A percentile compares a stretch with the other conserved stretches of the same genome.
Evolutionary conservation across 768 basidiomycete species (phyloP).

Genomic region (Phylloporus sp.): DNA sequence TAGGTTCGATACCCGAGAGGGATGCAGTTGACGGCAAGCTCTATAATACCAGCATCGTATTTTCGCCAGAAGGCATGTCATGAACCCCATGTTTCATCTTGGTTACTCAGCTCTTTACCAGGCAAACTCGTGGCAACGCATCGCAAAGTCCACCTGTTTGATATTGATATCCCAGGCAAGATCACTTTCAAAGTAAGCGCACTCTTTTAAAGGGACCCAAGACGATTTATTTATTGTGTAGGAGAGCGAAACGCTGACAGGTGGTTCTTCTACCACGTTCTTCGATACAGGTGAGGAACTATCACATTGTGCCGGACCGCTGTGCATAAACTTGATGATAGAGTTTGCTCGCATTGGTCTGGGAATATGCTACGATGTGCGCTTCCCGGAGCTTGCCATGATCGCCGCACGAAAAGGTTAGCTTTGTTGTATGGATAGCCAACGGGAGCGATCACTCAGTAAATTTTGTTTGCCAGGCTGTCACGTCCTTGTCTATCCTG

Average conservation of each 20-base stretch:
- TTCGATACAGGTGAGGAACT: slow-evolving; percentile 76
- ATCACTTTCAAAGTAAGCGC: slow-evolving; percentile 78
- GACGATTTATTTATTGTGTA: slow-evolving; percentile 29
- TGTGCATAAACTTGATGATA: slow-evolving; percentile 27
- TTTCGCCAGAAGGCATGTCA: slow-evolving; percentile 66
- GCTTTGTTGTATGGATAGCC: slow-evolving; percentile 5
- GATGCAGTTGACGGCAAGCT: slow-evolving; percentile 59
- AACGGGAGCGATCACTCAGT: neutral
- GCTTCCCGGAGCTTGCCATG: slow-evolving; percentile 93
- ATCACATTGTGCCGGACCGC: neutral
- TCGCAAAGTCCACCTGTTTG: slow-evolving; percentile 95
- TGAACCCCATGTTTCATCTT: neutral
- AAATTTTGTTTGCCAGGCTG: slow-evolving; percentile 57
- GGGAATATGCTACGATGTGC: slow-evolving; percentile 94
- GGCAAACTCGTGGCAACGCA: slow-evolving; percentile 85
- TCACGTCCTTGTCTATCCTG: slow-evolving; percentile 86
- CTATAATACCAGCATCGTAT: slow-evolving; percentile 93
- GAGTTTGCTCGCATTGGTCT: slow-evolving; percentile 97
- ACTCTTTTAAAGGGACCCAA: neutral
- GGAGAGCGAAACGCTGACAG: slow-evolving; percentile 87
- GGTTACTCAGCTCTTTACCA: slow-evolving; percentile 25
- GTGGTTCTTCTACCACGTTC: slow-evolving; percentile 66
- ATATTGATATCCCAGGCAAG: slow-evolving; percentile 93
- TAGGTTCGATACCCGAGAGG: slow-evolving; percentile 91
- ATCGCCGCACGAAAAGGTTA: slow-evolving; percentile 82